Conservation (phyloP, 1,284 basidiomycete species). For the Moesziomyces parantarcticus region DNA sequence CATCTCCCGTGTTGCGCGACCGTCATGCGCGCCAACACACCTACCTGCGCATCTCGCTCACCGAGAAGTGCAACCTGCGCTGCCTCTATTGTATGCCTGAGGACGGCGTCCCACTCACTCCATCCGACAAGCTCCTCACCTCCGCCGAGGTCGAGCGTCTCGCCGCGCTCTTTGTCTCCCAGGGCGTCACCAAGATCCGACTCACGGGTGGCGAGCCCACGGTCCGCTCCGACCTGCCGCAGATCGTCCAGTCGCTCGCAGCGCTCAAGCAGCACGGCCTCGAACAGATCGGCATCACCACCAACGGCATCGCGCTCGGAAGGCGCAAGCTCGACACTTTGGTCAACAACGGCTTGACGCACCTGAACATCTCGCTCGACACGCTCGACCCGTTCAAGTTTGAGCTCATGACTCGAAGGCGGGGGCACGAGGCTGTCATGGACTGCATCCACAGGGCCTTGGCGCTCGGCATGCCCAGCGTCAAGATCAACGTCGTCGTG, state of each 20-base stretch:
- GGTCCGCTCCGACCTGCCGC: conserved; percentile 79
- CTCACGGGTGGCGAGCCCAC: conserved; percentile 90
- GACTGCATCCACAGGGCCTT: conserved; percentile 77
- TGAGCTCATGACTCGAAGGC: conserved; percentile 79
- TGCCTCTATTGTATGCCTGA: conserved; percentile 92
- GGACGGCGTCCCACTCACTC: conserved; percentile 81
- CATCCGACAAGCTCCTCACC: conserved; percentile 76
- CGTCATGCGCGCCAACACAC: conserved; percentile 72
- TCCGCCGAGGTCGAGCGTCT: conserved; percentile 79
- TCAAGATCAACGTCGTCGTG: conserved; percentile 86
- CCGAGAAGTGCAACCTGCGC: conserved; percentile 86
- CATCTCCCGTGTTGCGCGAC: conserved; percentile 44
- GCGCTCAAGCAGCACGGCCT: conserved; percentile 72
- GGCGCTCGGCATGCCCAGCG: conserved; percentile 70
- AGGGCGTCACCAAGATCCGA: conserved; percentile 85
- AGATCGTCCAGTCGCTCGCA: conserved; percentile 72
- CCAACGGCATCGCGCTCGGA: conserved; percentile 81
- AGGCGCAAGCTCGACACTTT: conserved; percentile 76
- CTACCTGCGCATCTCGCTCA: conserved; percentile 85
- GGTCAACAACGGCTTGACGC: conserved; percentile 79
- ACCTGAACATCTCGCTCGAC: conserved; percentile 79
- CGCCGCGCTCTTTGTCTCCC: conserved; percentile 78
- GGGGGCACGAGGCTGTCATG: conserved; percentile 79
- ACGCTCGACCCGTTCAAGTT: conserved; percentile 88
- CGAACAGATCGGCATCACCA: conserved; percentile 84